phyloP scores from a whole-genome alignment of 2,329 filamentous ascomycete genomes.

The Botryotinia narcissicola region DNA sequence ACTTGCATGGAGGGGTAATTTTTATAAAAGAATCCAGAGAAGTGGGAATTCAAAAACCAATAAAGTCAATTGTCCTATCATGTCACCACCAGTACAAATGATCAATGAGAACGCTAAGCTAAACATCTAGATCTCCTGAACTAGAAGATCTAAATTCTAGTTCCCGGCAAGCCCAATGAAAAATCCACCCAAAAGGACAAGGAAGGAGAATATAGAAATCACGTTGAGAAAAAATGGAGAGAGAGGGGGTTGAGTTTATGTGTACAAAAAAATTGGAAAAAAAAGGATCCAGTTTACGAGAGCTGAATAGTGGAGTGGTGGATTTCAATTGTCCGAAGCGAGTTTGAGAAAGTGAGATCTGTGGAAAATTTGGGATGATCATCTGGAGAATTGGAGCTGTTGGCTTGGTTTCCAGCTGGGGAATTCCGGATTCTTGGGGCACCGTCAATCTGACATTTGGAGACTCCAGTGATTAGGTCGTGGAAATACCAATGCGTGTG shows the following conservation, averaged over 20 bases:
- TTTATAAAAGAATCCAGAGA: not conserved
- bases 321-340: not conserved
- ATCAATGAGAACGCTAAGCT: slow-evolving; percentile 1
- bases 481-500: not conserved
- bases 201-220: not conserved
- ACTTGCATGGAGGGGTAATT: slow-evolving; percentile 21
- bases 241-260: slow-evolving; percentile 1
- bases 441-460: not conserved
- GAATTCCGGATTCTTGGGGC: slow-evolving; percentile 11
- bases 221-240: slow-evolving; percentile 14
- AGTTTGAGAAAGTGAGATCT: slow-evolving; percentile 2
- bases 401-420: slow-evolving; percentile 3
- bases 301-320: not conserved
- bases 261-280: not conserved
- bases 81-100: slow-evolving; percentile 1
- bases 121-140: not conserved
- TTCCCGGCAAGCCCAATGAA: not conserved
- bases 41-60: not conserved
- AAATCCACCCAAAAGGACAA: not conserved
- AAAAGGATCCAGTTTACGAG: slow-evolving; percentile 2
- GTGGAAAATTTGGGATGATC: slow-evolving; percentile 13
- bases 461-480: slow-evolving; percentile 1
- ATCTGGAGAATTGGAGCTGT: slow-evolving; percentile 19
- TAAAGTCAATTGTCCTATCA: slow-evolving; percentile 5
- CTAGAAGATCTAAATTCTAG: not conserved